Percentiles rank a stretch among this genome's conserved stretches.
phyloP scores from a whole-genome alignment of 768 basidiomycete species.

The Psilocybe azurescens region DNA sequence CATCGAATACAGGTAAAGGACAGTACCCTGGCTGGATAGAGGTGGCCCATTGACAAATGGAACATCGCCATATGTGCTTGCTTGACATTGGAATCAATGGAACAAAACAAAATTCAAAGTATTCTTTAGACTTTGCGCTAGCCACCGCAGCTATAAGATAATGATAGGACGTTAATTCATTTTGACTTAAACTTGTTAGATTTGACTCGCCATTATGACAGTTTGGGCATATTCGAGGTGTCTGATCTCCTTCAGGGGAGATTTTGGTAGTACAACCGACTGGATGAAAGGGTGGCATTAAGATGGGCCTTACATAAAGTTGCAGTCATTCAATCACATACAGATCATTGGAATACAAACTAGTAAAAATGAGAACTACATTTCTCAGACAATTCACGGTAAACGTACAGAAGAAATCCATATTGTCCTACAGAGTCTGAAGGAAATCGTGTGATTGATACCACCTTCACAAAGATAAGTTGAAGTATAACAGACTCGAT shows the following conservation, averaged over 20 bases:
- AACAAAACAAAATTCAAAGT: conserved; percentile 73
- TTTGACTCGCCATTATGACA: conserved; percentile 61
- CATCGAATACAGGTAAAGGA: not conserved
- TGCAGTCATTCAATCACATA: conserved; percentile 10
- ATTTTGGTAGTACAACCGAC: conserved; percentile 66
- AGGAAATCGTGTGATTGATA: not conserved
- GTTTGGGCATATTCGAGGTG: conserved; percentile 63
- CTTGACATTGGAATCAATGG: conserved; percentile 66
- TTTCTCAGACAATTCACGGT: not conserved
- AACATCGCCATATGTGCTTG: conserved; percentile 67
- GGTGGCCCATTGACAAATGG: conserved; percentile 66
- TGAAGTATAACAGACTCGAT: not conserved
- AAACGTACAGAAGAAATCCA: conserved; percentile 24
- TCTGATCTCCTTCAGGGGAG: conserved; percentile 56
- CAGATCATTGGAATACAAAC: conserved; percentile 31
- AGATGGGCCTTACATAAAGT: not conserved
- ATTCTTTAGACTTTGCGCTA: conserved; percentile 61
- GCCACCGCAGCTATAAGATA: conserved; percentile 49
- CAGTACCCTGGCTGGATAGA: conserved; percentile 54
- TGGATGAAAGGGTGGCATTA: conserved; percentile 26
- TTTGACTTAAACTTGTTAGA: too few species aligned
- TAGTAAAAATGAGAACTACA: not conserved
- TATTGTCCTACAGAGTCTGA: not conserved
- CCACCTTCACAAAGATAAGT: not conserved
- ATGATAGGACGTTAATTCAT: too few species aligned